Evolutionary conservation across 2,329 filamentous ascomycete species (phyloP).

Genomic region (Lachnellula occidentalis): DNA sequence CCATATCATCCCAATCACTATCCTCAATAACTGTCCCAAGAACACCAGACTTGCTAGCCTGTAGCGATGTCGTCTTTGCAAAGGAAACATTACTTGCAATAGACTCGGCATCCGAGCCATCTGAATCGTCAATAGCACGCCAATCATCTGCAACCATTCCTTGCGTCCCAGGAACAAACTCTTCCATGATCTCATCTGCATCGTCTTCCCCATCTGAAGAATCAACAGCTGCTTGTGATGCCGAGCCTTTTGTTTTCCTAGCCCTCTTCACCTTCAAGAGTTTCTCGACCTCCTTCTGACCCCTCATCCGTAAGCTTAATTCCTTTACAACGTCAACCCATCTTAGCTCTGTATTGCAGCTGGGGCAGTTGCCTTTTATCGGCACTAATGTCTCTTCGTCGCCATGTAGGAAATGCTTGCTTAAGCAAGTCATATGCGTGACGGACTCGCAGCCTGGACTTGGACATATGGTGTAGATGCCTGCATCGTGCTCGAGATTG

Average conservation of each 20-base stretch:
- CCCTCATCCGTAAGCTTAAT: constrained; percentile 67
- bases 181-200: constrained; percentile 11
- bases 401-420: constrained; percentile 43
- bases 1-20: constrained; percentile 47
- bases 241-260: constrained; percentile 9
- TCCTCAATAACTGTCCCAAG: constrained; percentile 46
- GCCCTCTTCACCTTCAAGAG: constrained; percentile 49
- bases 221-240: constrained; percentile 15
- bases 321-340: constrained; percentile 84
- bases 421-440: constrained; percentile 57
- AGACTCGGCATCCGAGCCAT: constrained; percentile 21
- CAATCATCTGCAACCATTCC: constrained; percentile 9
- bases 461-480: constrained; percentile 53
- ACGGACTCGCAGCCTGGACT: constrained; percentile 49
- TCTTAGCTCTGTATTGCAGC: constrained; percentile 54
- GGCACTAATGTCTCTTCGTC: constrained; percentile 52
- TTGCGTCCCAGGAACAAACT: background rate
- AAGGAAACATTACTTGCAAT: constrained; percentile 12
- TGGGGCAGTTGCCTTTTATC: constrained; percentile 62
- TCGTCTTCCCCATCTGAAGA: constrained; percentile 13
- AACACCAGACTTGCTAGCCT: constrained; percentile 10
- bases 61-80: constrained; percentile 5
- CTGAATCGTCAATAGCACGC: constrained; percentile 17
- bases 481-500: constrained; percentile 40
- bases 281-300: constrained; percentile 62